A percentile compares a stretch with the other conserved stretches of the same genome.
phyloP scores from a whole-genome alignment of 306 rosid genomes.

The Quercus robur region DNA sequence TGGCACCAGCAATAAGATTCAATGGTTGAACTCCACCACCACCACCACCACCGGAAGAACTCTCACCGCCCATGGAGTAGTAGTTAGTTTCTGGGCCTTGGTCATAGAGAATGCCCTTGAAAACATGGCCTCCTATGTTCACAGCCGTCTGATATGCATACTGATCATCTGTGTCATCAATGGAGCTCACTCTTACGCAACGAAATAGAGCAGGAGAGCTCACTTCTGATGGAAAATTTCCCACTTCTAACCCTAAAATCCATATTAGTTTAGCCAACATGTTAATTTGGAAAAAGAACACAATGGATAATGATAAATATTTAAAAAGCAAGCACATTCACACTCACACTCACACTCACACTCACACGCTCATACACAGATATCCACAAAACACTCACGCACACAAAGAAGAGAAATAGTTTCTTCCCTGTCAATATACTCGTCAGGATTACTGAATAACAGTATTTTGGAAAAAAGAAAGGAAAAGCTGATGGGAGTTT shows the following conservation, averaged over 20 bases:
- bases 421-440: constrained; percentile 39
- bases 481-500: constrained; percentile 19
- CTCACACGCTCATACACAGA: constrained; percentile 18
- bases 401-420: constrained; percentile 26
- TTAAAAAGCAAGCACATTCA: neutral
- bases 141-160: constrained; percentile 91
- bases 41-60: constrained; percentile 43
- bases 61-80: constrained; percentile 38
- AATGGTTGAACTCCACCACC: constrained; percentile 49
- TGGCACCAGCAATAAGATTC: constrained; percentile 43
- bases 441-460: constrained; percentile 53
- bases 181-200: constrained; percentile 69
- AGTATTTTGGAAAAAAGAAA: constrained; percentile 38
- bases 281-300: constrained; percentile 3
- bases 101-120: constrained; percentile 82
- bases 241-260: constrained; percentile 59
- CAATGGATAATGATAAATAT: neutral
- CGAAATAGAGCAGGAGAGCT: constrained; percentile 67
- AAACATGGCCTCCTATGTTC: constrained; percentile 86
- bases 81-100: constrained; percentile 61
- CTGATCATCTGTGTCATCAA: constrained; percentile 74
- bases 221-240: constrained; percentile 66
- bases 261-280: neutral
- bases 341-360: neutral
- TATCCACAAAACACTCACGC: constrained; percentile 20